These are phyloP conservation scores for Coemansia sp. DNA, from an alignment of 192 early-diverging fungal genomes.

Conservation along the genomic window DNA sequence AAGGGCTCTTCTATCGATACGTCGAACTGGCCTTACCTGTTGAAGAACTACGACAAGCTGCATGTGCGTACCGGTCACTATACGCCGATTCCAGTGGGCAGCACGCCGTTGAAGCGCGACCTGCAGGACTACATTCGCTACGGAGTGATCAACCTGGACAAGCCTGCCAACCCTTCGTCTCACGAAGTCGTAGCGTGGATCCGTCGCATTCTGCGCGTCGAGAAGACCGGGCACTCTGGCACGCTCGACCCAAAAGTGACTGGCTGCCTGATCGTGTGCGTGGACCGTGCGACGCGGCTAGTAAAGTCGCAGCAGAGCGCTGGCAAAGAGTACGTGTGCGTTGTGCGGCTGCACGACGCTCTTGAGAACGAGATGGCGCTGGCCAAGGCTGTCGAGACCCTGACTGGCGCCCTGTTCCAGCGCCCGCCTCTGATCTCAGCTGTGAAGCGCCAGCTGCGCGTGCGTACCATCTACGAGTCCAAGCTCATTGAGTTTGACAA, in stretches of 20 bases:
- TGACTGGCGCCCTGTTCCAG: conserved; percentile 99
- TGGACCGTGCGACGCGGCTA: conserved; percentile 97
- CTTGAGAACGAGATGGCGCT: conserved; percentile 90
- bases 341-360: conserved; percentile 94
- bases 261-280: conserved; percentile 98
- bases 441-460: conserved; percentile 98
- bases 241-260: conserved; percentile 99
- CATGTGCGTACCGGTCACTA: conserved; percentile 98
- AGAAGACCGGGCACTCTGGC: conserved; percentile 98
- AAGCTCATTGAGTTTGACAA: conserved; percentile 98
- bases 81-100: conserved; percentile 95
- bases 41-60: conserved; percentile 98
- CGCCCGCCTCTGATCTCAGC: conserved; percentile 98
- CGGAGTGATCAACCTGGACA: conserved; percentile 99
- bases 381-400: conserved; percentile 85
- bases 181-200: conserved; percentile 99
- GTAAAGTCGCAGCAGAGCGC: conserved; percentile 99
- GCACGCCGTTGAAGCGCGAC: conserved; percentile 92
- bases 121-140: conserved; percentile 92
- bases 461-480: conserved; percentile 96
- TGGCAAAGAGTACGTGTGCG: conserved; percentile 98
- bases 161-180: conserved; percentile 99
- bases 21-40: conserved; percentile 93
- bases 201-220: conserved; percentile 92
- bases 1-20: conserved; percentile 84